Evolutionary conservation across 495 filamentous ascomycete genomes (phyloP), one percentile per base, ranked within the genome.

Genomic region (Talaromyces liani): DNA sequence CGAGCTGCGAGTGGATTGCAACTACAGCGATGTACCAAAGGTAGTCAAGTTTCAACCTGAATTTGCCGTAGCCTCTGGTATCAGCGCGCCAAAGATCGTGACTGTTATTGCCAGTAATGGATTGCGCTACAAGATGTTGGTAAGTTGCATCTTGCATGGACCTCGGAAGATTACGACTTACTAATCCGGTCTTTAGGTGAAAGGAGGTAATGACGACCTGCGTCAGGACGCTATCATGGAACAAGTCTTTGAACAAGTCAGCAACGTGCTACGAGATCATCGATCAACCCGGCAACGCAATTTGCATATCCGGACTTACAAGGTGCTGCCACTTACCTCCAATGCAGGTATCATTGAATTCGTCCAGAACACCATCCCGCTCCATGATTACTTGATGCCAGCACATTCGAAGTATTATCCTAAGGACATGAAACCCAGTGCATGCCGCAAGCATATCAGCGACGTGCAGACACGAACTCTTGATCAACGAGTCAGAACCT

Each of bases 151-250:
- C 24, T 27, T 25, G n/a, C 10, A 55, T 25, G 7, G 14, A 22
- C 20, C 16, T 63, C 47, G 27, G 33, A 10, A 34, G 14, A 20
- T 49, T 4, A 27, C 6, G 27, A 16, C 24, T 47, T 22, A 27
- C 25, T 36, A 56, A 36, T 57, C 10, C 25, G 51, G 47, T 20
- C 8, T 45, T 63, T 69, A 89, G 87, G 88, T 94, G 70, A 99
- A 99, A 77, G 89, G 90, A 68, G 91, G 93, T 29, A 92, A 91
- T 65, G 93, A 98, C 72, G 94, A 98, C 69, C 82, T 99, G 12
- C 89, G 94, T n/a, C 94, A 99, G 77, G 94, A 99, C 70, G 91
- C 94, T 18, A 99, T 99, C 77, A 99, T 99, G 95, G 95, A 98
- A 72, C 94, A 99, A 76, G 94, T 99, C 33, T 99, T 98, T 75